These are phyloP conservation scores for Podaxis rugospora DNA, from an alignment of 768 basidiomycete genomes.

Conservation along the genomic window DNA sequence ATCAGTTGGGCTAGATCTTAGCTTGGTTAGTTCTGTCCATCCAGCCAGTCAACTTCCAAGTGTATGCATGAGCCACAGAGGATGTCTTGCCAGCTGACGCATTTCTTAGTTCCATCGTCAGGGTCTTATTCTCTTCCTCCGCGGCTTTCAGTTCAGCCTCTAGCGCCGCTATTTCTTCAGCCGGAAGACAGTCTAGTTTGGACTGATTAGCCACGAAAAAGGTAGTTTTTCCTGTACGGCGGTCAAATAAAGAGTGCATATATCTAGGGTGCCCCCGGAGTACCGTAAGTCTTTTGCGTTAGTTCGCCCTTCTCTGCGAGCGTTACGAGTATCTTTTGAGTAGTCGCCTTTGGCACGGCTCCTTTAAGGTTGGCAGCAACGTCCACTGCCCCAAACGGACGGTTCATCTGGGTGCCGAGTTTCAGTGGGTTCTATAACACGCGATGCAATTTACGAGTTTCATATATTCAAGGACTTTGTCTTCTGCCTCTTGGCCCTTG, in stretches of 20 bases:
- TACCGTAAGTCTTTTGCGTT: slow-evolving; percentile 82
- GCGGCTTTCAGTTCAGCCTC: slow-evolving; percentile 53
- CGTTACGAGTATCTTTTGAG: slow-evolving; percentile 77
- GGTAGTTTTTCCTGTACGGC: slow-evolving; percentile 65
- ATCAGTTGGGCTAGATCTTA: slow-evolving; percentile 68
- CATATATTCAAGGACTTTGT: slow-evolving; percentile 73
- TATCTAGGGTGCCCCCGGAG: background rate
- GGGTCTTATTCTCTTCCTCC: slow-evolving; percentile 55
- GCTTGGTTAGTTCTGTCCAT: slow-evolving; percentile 54
- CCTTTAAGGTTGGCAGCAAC: slow-evolving; percentile 89
- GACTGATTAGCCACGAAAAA: slow-evolving; percentile 87
- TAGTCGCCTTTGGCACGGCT: slow-evolving; percentile 76
- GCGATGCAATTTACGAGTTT: slow-evolving; percentile 45
- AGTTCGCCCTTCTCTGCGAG: slow-evolving; percentile 85
- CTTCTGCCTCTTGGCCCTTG: slow-evolving; percentile 81
- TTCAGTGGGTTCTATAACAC: slow-evolving; percentile 1
- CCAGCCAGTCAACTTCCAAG: slow-evolving; percentile 16
- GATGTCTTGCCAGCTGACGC: slow-evolving; percentile 36
- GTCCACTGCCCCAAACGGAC: slow-evolving; percentile 92
- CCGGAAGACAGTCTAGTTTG: slow-evolving; percentile 59
- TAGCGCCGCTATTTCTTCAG: slow-evolving; percentile 55
- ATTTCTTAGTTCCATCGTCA: slow-evolving; percentile 47
- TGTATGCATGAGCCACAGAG: slow-evolving; percentile 11
- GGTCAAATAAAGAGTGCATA: slow-evolving; percentile 14
- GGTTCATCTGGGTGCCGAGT: slow-evolving; percentile 63